Evolutionary conservation across 2,329 filamentous ascomycete genomes (phyloP).

Genomic region (Penicillium sp.): DNA sequence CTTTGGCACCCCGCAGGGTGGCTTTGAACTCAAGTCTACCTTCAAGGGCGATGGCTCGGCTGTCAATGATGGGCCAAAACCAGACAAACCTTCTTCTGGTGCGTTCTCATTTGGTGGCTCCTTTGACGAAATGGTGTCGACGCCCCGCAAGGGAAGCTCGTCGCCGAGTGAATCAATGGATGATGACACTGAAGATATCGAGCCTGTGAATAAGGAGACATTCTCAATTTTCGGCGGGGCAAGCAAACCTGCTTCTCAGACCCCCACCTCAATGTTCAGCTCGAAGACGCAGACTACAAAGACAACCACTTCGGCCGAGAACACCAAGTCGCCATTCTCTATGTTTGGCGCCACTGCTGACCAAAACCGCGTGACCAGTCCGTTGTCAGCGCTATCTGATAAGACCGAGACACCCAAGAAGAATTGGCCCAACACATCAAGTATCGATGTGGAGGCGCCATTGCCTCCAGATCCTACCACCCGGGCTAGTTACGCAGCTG

Average conservation of each 20-base stretch:
- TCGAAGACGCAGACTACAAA: conserved; percentile 26
- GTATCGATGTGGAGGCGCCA: conserved; percentile 37
- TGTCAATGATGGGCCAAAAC: conserved; percentile 41
- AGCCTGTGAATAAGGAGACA: conserved; percentile 26
- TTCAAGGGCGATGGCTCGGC: conserved; percentile 47
- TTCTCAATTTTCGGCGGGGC: conserved; percentile 32
- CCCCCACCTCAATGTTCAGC: conserved; percentile 33
- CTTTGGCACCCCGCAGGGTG: conserved; percentile 31
- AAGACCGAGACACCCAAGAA: conserved; percentile 39
- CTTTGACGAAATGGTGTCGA: conserved; percentile 44
- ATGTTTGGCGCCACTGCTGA: conserved; percentile 29
- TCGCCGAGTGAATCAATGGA: conserved; percentile 39
- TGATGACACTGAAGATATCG: conserved; percentile 37
- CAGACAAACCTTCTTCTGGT: conserved; percentile 34
- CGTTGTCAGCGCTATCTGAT: conserved; percentile 35
- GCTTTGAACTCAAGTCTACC: conserved; percentile 46
- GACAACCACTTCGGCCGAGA: conserved; percentile 28
- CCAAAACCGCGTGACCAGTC: conserved; percentile 28
- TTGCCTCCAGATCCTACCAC: conserved; percentile 51
- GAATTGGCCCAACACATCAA: conserved; percentile 32
- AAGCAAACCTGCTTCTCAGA: conserved; percentile 17
- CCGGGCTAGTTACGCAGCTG: conserved; percentile 46
- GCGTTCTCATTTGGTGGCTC: conserved; percentile 42
- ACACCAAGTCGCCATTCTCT: conserved; percentile 34
- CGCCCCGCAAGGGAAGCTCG: conserved; percentile 32